Base-by-base conservation (phyloP, 1,284 basidiomycete species). In the Trichosporon inkin region DNA sequence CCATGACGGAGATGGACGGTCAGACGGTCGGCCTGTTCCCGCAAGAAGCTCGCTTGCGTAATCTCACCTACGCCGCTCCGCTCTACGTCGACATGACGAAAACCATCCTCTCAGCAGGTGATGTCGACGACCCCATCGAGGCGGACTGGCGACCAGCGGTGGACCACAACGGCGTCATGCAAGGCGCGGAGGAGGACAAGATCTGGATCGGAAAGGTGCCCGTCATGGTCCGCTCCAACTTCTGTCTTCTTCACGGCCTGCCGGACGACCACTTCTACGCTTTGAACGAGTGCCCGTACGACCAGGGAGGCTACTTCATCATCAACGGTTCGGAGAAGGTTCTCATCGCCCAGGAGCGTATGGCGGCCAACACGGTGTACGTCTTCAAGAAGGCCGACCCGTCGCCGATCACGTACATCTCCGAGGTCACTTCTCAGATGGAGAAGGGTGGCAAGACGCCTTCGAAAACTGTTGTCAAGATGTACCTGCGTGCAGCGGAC, bases 261-360 rank as follows among this genome's bases (percentile, higher is more conserved):
- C 83, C 84, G 63, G 90, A 95, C 56, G 84, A 87, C 62, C 88
- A 90, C 69, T 82, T 94, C 52, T 93, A 88, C 76, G 88, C 92
- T 69, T 81, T 97, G 67, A 96, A 96, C 73, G 95, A 99, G 80
- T 99, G 95, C 72, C 95, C 95, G 2, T 95, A 94, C 74, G 96
- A 99, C 78, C 71, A 92, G 58, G 95, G 95, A 76, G 95, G 95
- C 62, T 99, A 99, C 80, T 99, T 99, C 77, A 92, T 99, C 77
- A 98, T 99, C 81, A 99, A 98, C 71, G 95, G 95, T 28, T 99
- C 96, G 1, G 95, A 99, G 79, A 99, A 99, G 79, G 95, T 99
- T 28, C 83, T 99, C 67, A 99, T 99, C 79, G 95, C 96, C 0
- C 95, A 99, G 77, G 95, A 99, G 78, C 87, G 96, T 56, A 99